phyloP scores from a whole-genome alignment of 1,139 yeast genomes.

The Suhomyces maxii region DNA sequence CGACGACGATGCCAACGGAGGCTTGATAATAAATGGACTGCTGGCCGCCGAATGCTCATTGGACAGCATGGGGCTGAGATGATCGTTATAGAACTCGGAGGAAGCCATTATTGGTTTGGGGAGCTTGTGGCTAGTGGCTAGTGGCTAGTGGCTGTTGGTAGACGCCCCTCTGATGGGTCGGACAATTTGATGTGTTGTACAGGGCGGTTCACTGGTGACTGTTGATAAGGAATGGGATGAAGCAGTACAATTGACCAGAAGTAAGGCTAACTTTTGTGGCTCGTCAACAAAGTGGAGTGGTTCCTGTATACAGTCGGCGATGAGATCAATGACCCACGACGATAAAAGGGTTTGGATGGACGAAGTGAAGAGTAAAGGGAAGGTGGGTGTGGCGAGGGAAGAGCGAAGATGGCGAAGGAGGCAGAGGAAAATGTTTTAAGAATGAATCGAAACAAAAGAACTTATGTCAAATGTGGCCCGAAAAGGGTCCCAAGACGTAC shows the following conservation, averaged over 20 bases:
- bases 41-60: conserved; percentile 21
- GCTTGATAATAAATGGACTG: conserved; percentile 26
- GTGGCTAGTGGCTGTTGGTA: no score
- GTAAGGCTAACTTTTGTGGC: not conserved
- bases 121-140: not conserved
- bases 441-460: no score
- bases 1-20: conserved; percentile 11
- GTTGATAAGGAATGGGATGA: no score
- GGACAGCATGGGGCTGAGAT: conserved; percentile 19
- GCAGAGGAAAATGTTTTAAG: not conserved
- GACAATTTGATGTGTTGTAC: no score
- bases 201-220: no score
- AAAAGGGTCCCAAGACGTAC: no score
- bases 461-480: no score
- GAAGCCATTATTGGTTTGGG: conserved; percentile 11
- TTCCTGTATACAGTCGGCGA: not conserved
- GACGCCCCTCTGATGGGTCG: no score
- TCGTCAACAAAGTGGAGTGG: not conserved
- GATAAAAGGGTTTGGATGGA: not conserved
- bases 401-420: no score
- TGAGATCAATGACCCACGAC: not conserved
- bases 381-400: not conserved
- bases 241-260: no score
- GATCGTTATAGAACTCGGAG: conserved; percentile 20
- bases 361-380: not conserved